These are phyloP conservation scores for Chlamydomonas asymmetrica DNA, from an alignment of 139 green algal genomes.

Conservation along the genomic window DNA sequence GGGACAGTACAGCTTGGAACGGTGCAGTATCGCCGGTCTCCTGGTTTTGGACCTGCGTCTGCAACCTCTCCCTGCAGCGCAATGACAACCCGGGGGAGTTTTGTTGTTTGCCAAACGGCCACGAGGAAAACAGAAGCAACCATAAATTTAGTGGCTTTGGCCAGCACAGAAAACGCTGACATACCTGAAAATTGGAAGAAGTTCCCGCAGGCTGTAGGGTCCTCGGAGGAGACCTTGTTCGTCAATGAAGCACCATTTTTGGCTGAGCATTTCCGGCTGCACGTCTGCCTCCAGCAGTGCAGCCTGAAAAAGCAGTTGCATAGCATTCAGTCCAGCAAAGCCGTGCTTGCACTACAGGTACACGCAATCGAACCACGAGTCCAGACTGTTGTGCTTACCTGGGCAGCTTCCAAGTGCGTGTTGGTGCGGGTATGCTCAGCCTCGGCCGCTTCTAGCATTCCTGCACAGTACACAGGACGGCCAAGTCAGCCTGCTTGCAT, in stretches of 20 bases:
- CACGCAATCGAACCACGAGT: not conserved
- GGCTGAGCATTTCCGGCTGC: not conserved
- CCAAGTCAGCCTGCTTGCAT: no score
- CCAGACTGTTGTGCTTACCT: not conserved
- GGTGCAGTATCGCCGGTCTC: conserved; percentile 12
- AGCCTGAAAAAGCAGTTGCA: conserved; percentile 2
- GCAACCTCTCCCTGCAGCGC: not conserved
- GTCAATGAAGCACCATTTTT: conserved; percentile 17
- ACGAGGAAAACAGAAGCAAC: no score
- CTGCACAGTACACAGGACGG: no score
- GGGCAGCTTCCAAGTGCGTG: not conserved
- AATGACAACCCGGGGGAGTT: no score
- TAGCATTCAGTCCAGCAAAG: not conserved
- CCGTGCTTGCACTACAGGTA: not conserved
- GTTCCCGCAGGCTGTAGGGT: conserved; percentile 24
- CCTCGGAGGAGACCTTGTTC: conserved; percentile 19
- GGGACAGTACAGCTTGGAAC: conserved; percentile 11
- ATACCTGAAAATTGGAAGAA: not conserved
- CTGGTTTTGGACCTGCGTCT: conserved; percentile 10
- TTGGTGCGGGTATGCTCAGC: not conserved
- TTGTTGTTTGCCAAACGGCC: no score
- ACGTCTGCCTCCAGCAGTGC: conserved; percentile 13
- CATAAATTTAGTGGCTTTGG: no score
- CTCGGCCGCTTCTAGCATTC: no score
- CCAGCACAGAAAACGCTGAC: no score